A percentile compares a stretch with the other conserved stretches of the same genome.
These are phyloP conservation scores for Podospora australis DNA, from an alignment of 495 filamentous ascomycete genomes.

Conservation along the genomic window DNA sequence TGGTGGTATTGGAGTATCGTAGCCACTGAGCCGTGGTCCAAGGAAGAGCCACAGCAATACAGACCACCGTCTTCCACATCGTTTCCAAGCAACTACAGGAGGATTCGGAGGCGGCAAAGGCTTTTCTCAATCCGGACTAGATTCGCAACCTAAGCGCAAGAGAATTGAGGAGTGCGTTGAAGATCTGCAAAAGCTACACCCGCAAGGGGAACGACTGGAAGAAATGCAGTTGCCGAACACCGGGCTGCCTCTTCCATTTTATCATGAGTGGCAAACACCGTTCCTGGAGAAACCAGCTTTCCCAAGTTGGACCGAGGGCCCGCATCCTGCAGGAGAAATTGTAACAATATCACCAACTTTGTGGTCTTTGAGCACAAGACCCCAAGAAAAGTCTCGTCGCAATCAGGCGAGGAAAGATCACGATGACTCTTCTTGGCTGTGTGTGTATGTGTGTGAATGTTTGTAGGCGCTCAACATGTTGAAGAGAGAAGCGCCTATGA, in stretches of 20 bases:
- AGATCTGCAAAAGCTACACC: too few species aligned
- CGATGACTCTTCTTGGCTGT: neutral
- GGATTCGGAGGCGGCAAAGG: too few species aligned
- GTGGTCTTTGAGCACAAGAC: conserved; percentile 21
- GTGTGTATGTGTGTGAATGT: neutral
- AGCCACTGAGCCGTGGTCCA: conserved; percentile 1
- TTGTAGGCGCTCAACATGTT: neutral
- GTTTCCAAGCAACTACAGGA: conserved; percentile 1
- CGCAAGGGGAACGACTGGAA: too few species aligned
- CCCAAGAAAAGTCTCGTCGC: neutral
- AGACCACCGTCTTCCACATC: conserved; percentile 10
- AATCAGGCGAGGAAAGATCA: neutral
- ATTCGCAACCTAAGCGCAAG: too few species aligned
- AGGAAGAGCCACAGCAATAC: conserved; percentile 8
- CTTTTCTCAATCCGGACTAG: too few species aligned
- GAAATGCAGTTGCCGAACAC: too few species aligned
- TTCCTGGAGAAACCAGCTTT: neutral
- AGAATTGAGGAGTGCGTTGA: too few species aligned
- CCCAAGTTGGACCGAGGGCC: neutral
- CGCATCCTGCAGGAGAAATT: neutral
- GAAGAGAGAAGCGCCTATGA: neutral
- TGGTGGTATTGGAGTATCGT: too few species aligned
- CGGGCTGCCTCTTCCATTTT: conserved; percentile 7
- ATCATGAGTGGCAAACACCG: conserved; percentile 7
- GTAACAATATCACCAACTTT: conserved; percentile 25